phyloP scores from a whole-genome alignment of 306 rosid species.

The Prunus armeniaca region DNA sequence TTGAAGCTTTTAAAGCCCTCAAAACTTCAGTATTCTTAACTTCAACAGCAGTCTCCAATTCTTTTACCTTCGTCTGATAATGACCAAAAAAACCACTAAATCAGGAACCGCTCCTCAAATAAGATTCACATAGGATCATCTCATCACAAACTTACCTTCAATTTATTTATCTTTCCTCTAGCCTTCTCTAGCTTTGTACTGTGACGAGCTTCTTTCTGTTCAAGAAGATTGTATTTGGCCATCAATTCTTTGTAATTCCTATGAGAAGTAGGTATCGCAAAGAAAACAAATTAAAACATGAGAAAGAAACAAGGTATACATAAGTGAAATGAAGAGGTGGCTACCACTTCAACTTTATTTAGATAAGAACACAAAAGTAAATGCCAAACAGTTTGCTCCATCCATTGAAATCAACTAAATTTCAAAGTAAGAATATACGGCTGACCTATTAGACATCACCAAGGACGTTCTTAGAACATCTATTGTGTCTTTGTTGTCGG shows the following conservation, averaged over 20 bases:
- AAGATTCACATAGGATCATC: conserved; percentile 15
- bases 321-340: conserved; percentile 11
- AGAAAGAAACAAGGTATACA: conserved; percentile 6
- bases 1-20: conserved; percentile 56
- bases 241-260: conserved; percentile 89
- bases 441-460: conserved; percentile 70
- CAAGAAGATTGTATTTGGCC: conserved; percentile 65
- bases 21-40: conserved; percentile 54
- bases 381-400: conserved; percentile 6
- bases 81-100: conserved; percentile 25
- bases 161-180: conserved; percentile 55
- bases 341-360: neutral
- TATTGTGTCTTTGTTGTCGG: conserved; percentile 53
- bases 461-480: conserved; percentile 70
- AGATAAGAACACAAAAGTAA: neutral
- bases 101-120: conserved; percentile 10
- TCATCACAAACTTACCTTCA: conserved; percentile 51
- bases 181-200: neutral
- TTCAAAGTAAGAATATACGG: conserved; percentile 15
- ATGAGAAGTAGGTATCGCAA: conserved; percentile 24
- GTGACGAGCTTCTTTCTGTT: neutral
- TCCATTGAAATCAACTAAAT: neutral
- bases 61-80: conserved; percentile 60
- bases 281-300: conserved; percentile 14
- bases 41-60: conserved; percentile 66